Base-by-base conservation (phyloP, 75 land plant genomes). In the Azolla pinnata region DNA sequence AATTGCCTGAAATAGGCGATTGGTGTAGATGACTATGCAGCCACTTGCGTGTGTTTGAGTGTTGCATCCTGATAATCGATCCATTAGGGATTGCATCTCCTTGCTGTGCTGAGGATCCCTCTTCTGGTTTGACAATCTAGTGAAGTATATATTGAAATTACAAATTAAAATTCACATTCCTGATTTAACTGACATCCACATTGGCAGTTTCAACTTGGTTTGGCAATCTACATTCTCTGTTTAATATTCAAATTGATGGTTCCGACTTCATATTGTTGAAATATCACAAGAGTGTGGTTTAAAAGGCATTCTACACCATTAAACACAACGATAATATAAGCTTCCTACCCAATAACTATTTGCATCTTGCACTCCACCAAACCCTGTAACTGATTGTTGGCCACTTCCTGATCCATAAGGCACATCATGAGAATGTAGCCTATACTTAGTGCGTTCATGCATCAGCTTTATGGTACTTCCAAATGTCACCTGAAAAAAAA, bases 391-490 rank as follows among this genome's bases (percentile, higher is more conserved):
- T 4, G 97, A 91, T 47, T 91, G 97, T 59, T 91, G 96, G 30
- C 97, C 97, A 46, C 97, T 91, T 24, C 97, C 97, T 56, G 97
- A 84, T 0, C 97, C 97, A 62, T 91, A 91, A 7, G 97, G 97
- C 56, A 91, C 90, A 16, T 91, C 97, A 55, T 91, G 97, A n/a
- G 97, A 91, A 64, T 91, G 97, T 61, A 91, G 60, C 35, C 97
- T 61, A 50, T 67, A 85, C 57, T 82, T 91, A 12, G 97, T 85
- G 65, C 68, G 80, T 52, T 84, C 89, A 44, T 91, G 97, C 89
- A 79, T 80, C 65, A 91, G 42, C 74, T 91, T 91, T 23, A 91
- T 48, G 54, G 74, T 86, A 34, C 82, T 57, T 10, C 97, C 97
- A 64, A 85, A 88, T 1, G 97, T 88, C 33, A 91, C 77, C 97